These are phyloP conservation scores for Kingdonia uniflora DNA, from an alignment of 164 flowering plant species.

Conservation along the genomic window DNA sequence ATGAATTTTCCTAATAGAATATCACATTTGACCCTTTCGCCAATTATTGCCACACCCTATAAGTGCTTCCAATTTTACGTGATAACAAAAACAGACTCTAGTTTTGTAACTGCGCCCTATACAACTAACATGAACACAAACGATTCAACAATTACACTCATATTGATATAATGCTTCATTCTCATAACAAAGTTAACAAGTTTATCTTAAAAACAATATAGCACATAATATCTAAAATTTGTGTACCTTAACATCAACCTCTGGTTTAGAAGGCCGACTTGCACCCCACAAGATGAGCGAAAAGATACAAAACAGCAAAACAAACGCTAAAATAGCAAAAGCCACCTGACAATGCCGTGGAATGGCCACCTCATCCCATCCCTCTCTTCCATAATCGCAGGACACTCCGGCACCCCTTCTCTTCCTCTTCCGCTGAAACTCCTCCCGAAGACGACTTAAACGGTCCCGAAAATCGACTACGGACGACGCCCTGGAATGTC, in stretches of 20 bases:
- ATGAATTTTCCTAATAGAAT: no score
- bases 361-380: conserved; percentile 21
- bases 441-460: conserved; percentile 78
- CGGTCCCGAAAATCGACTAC: conserved; percentile 81
- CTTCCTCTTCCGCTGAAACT: conserved; percentile 61
- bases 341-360: conserved; percentile 29
- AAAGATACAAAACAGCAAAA: conserved; percentile 31
- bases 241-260: conserved; percentile 42
- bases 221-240: no score
- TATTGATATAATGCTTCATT: no score
- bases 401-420: conserved; percentile 93
- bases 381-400: conserved; percentile 85
- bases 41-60: no score
- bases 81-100: no score
- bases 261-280: conserved; percentile 44
- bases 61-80: no score
- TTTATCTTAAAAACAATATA: no score
- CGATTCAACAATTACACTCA: no score
- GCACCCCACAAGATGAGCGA: conserved; percentile 68
- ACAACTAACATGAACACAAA: no score
- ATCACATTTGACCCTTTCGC: no score
- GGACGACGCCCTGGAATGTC: conserved; percentile 88
- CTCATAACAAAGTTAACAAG: no score
- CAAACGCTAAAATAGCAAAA: conserved; percentile 13
- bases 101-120: no score